A percentile compares a stretch with the other conserved stretches of the same genome.
Evolutionary conservation across 306 rosid genomes (phyloP).

Genomic region (Lathyrus aphaca): DNA sequence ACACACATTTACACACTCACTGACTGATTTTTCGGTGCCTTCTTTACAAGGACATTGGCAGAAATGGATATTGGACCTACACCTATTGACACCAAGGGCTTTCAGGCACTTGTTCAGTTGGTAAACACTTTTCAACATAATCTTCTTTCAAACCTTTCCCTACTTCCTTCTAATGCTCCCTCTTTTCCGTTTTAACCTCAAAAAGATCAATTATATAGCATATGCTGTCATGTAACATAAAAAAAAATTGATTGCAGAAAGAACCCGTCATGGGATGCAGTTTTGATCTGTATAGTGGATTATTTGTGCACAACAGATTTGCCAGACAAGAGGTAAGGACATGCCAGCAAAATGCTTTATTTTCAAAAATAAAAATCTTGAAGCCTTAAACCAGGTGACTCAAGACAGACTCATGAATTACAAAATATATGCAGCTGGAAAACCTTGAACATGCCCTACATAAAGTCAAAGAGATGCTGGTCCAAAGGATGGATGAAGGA

Average conservation of each 20-base stretch:
- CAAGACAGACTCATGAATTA: constrained; percentile 18
- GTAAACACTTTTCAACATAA: constrained; percentile 38
- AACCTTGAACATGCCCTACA: constrained; percentile 46
- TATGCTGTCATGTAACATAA: constrained; percentile 14
- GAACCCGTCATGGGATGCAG: constrained; percentile 47
- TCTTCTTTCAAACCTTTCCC: neutral
- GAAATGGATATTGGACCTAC: constrained; percentile 60
- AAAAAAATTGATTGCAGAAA: constrained; percentile 50
- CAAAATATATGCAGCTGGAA: constrained; percentile 49
- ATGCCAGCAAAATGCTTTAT: constrained; percentile 12
- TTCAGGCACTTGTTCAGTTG: constrained; percentile 58
- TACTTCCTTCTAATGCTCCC: neutral
- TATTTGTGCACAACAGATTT: constrained; percentile 53
- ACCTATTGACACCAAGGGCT: constrained; percentile 59
- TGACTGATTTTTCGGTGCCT: constrained; percentile 1
- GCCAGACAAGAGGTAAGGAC: constrained; percentile 69
- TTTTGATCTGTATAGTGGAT: constrained; percentile 63
- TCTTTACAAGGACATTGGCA: constrained; percentile 49
- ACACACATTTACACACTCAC: neutral
- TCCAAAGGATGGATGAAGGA: constrained; percentile 37
- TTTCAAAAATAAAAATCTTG: neutral
- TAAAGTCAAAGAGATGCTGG: constrained; percentile 50
- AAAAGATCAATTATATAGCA: neutral
- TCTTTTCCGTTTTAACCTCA: neutral
- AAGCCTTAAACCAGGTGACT: neutral